Evolutionary conservation across 2,329 filamentous ascomycete genomes (phyloP), one percentile per base, ranked within the genome.

Genomic region (Fusarium sp.): DNA sequence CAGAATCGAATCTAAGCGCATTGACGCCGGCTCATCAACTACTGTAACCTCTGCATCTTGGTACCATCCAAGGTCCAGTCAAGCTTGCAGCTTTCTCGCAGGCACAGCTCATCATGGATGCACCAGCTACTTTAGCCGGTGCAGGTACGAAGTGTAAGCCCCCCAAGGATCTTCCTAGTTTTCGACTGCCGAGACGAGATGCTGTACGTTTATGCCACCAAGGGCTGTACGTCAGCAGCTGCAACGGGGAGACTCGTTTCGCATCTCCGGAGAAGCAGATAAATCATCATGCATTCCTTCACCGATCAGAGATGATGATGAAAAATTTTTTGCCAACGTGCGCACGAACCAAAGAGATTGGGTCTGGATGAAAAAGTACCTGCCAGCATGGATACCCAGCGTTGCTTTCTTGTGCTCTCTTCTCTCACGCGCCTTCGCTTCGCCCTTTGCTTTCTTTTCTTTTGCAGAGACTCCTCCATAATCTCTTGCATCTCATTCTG

Each of bases 81-180:
- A 63, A 54, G 45, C 34, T 52, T 63, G 45, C 48, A 58, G 37
- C 62, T 43, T 34, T 41, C 68, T 6, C 60, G 62, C 59, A 69
- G 65, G 25, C 62, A 64, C 72, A 70, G 66, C 72, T 34, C 66
- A 70, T 67, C 54, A 50, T 69, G 45, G 68, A 56, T 56, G 39
- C 39, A 58, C 37, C 50, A 64, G 61, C 61, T 64, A 25, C 58
- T 52, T n/a, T 67, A 67, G 56, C 69, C 50, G 66, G 72, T 65
- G 72, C 72, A 74, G 72, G 72, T 73, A 74, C 72, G 61, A 23
- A 65, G 35, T 45, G 56, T 50, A 23, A 23, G 41, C 50, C 30
- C 30, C 9, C 9, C 72, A 67, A 72, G 72, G 72, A 67, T 67
- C 13, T 63, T 62, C 23, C 72, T 72, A 48, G 59, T 72, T 34